Evolutionary conservation across 805 yeast genomes (phyloP).

Genomic region (Cyberlindnera misumaiensis): DNA sequence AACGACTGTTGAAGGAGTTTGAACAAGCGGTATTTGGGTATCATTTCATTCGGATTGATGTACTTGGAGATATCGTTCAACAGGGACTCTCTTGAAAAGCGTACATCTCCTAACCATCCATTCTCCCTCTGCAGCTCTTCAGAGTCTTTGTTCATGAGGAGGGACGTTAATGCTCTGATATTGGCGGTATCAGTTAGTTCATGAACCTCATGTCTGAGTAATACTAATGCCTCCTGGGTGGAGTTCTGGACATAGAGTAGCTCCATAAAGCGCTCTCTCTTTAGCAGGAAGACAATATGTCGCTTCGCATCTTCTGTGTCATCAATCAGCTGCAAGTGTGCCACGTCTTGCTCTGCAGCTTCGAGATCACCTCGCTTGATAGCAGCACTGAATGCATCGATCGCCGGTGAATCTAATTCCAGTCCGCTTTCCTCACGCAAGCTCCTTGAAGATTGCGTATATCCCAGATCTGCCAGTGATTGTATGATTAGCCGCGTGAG

Average conservation of each 20-base stretch:
- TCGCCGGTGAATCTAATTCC: slow-evolving; percentile 35
- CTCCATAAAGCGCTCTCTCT: slow-evolving; percentile 37
- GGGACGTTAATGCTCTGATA: slow-evolving; percentile 24
- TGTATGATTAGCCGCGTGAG: slow-evolving; percentile 44
- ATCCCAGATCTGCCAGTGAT: slow-evolving; percentile 44
- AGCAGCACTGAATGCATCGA: slow-evolving; percentile 32
- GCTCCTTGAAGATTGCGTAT: slow-evolving; percentile 29
- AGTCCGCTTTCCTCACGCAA: slow-evolving; percentile 37
- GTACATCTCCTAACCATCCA: slow-evolving; percentile 26
- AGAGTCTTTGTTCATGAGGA: slow-evolving; percentile 23
- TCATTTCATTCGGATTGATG: slow-evolving; percentile 45
- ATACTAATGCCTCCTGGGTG: slow-evolving; percentile 28
- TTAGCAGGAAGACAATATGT: slow-evolving; percentile 27
- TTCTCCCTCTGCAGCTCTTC: slow-evolving; percentile 17
- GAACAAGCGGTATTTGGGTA: slow-evolving; percentile 46
- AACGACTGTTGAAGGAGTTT: slow-evolving; percentile 46
- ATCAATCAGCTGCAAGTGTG: slow-evolving; percentile 14
- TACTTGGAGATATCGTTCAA: slow-evolving; percentile 36
- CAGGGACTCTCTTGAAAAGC: slow-evolving; percentile 33
- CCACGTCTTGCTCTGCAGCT: slow-evolving; percentile 27
- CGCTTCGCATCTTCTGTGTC: slow-evolving; percentile 10
- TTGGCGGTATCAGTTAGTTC: slow-evolving; percentile 21
- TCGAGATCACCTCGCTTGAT: slow-evolving; percentile 38
- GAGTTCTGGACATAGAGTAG: slow-evolving; percentile 27
- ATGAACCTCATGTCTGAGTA: slow-evolving; percentile 32